phyloP scores from a whole-genome alignment of 768 basidiomycete genomes.

The Asterophora parasitica region DNA sequence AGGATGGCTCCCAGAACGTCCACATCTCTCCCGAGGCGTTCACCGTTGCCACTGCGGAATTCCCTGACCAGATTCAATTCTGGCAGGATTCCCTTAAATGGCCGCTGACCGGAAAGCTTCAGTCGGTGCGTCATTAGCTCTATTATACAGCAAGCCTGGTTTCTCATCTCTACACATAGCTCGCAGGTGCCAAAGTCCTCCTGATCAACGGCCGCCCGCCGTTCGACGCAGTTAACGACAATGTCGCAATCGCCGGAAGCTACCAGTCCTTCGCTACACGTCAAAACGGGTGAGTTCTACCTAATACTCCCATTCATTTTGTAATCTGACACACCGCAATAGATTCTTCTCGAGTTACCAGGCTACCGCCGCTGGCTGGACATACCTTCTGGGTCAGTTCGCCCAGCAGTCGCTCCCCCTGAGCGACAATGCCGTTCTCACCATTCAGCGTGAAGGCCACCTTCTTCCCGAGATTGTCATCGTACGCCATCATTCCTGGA shows the following conservation, averaged over 20 bases:
- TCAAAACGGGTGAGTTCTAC: constrained; percentile 37
- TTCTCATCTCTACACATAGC: constrained; percentile 16
- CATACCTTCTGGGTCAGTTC: constrained; percentile 49
- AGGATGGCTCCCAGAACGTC: constrained; percentile 40
- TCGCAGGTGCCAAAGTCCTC: constrained; percentile 50
- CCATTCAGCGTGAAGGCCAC: constrained; percentile 38
- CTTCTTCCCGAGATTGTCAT: constrained; percentile 38
- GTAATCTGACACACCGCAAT: neutral
- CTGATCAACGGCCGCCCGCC: constrained; percentile 49
- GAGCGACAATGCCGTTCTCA: constrained; percentile 42
- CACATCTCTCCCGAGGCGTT: constrained; percentile 54
- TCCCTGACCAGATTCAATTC: constrained; percentile 44
- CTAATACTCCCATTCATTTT: neutral
- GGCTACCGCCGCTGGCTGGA: constrained; percentile 32
- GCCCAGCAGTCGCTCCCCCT: constrained; percentile 51
- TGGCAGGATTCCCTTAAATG: constrained; percentile 52
- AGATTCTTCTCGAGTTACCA: constrained; percentile 46
- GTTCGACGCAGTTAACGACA: constrained; percentile 45
- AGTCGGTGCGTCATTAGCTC: constrained; percentile 27
- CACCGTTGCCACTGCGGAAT: constrained; percentile 43
- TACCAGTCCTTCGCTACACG: constrained; percentile 50
- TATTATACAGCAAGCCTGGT: neutral
- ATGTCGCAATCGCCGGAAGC: constrained; percentile 45
- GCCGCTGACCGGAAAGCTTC: constrained; percentile 40
- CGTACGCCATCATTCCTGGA: constrained; percentile 25